Base-by-base conservation (phyloP, 257 asterid species). In the Marsdenia floribunda region DNA sequence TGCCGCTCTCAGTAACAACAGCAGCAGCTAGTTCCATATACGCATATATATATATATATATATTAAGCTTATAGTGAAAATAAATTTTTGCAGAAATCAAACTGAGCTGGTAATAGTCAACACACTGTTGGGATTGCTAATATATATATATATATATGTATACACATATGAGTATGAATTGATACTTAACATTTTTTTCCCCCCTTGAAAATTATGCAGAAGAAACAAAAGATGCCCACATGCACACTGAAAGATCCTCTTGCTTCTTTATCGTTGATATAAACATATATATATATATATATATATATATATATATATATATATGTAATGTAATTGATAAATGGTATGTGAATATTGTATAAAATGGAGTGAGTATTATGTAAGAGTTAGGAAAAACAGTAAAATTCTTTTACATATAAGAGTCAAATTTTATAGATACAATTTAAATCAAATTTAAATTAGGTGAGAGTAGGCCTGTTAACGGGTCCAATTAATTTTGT, bases 141-240 rank as follows among this genome's bases (percentile, higher is more conserved):
- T 11, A 49, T 49, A 49, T 15, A 52, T 52, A 52, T 52, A 14
- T 52, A 52, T 52, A 64, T 29, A 64, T 14, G 14, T 19, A 5
- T 9, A 2, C 9, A 50, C 9, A 11, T 13, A 50, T 13, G 6
- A 4, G 1, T 54, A 54, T 54, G 59, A 21, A 29, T 40, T 33
- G 38, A 4, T 33, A 3, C 60, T 21, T 5, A 35, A 0, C 1
- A 40, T 67, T 19, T 37, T 9, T 35, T 38, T 66, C 35, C 19
- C 18, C 35, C 19, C 18, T n/a, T 40, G 19, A 49, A 3, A 22
- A 47, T 13, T 12, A 47, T 46, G 22, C 44, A 47, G 42, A 70
- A 70, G 73, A 47, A 70, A 70, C 42, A 70, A 70, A 29, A 47
- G 3, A 16, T 46, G 73, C 15, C 73, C 73, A 70, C 38, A 50